phyloP scores from a whole-genome alignment of 2,329 filamentous ascomycete species.

The Pseudogymnoascus pannorum region DNA sequence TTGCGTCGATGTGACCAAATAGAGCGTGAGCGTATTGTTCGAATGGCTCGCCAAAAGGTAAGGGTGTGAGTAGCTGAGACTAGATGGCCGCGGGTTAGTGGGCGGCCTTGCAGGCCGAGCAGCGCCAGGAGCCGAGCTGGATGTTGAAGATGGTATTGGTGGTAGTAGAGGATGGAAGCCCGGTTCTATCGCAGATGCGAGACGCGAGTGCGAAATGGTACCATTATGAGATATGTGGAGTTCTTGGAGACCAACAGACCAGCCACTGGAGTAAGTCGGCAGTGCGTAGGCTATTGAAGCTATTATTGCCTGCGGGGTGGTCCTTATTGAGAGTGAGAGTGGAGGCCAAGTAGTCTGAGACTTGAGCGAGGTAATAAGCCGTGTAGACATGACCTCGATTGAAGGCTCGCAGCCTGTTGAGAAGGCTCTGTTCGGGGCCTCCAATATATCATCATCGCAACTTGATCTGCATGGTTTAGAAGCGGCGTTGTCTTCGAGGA shows the following conservation, averaged over 20 bases:
- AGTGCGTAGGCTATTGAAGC: conserved; percentile 84
- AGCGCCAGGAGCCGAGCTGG: conserved; percentile 12
- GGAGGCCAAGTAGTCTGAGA: conserved; percentile 75
- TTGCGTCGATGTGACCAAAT: conserved; percentile 56
- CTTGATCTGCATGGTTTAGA: background rate
- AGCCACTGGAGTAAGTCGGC: conserved; percentile 67
- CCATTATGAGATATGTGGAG: conserved; percentile 48
- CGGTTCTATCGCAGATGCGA: conserved; percentile 42
- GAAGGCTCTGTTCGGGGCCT: background rate
- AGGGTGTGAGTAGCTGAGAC: conserved; percentile 48
- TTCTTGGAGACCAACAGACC: conserved; percentile 90
- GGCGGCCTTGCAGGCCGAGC: conserved; percentile 36
- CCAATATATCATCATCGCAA: background rate
- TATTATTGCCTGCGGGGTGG: conserved; percentile 54
- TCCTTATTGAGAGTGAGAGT: conserved; percentile 75
- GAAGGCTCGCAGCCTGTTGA: background rate
- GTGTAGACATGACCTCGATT: conserved; percentile 15
- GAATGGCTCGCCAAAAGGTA: conserved; percentile 62
- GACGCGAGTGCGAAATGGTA: conserved; percentile 38
- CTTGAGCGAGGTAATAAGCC: conserved; percentile 67
- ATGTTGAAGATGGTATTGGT: conserved; percentile 5
- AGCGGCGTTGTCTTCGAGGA: conserved; percentile 3
- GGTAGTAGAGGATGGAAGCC: conserved; percentile 36
- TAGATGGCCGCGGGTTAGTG: conserved; percentile 19
- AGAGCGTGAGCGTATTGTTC: conserved; percentile 65